Evolutionary conservation across 2,329 filamentous ascomycete species (phyloP), one percentile per base, ranked within the genome.

Genomic region (Cladosporium austrohemisphaericum): DNA sequence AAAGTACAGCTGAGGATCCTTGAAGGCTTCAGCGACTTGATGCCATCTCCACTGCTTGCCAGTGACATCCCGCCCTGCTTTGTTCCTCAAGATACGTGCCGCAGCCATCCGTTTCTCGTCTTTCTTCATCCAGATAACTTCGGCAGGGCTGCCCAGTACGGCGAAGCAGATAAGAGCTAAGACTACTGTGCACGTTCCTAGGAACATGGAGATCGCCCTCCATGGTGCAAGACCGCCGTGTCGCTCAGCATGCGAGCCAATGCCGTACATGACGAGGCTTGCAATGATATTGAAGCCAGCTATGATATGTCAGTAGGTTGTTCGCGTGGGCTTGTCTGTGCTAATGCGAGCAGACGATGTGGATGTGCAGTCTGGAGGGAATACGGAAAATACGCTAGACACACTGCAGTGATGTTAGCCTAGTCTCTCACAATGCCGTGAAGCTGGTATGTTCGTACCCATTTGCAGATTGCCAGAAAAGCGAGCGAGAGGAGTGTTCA

Each of bases 381-480:
- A n/a, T n/a, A n/a, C n/a, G n/a, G n/a, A n/a, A n/a, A n/a, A n/a
- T n/a, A n/a, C n/a, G n/a, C n/a, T n/a, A n/a, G n/a, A n/a, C n/a
- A 10, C 7, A n/a, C 31, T 4, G 20, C 4, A 8, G 2, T 20
- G n/a, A 19, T 23, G 9, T 16, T 16, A 11, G 6, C n/a, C 19
- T 14, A 23, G 4, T 4, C 13, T 2, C 25, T 28, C 14, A 28
- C 37, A 18, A 16, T 26, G 25, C 38, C 28, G 11, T 20, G 38
- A 41, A 31, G 23, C 38, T 10, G 31, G 16, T 4, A 41, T 41
- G 13, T 60, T 58, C 28, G 68, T 67, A 33, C 64, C 64, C 65
- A 25, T 68, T 67, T 20, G 67, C 65, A 8, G 63, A 65, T 37
- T 67, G 64, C 59, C 66, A 69, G 53, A 69, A 64, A 0, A 69